Base-by-base conservation (phyloP, 2,329 filamentous ascomycete species). In the Hyphodiscus sp. region DNA sequence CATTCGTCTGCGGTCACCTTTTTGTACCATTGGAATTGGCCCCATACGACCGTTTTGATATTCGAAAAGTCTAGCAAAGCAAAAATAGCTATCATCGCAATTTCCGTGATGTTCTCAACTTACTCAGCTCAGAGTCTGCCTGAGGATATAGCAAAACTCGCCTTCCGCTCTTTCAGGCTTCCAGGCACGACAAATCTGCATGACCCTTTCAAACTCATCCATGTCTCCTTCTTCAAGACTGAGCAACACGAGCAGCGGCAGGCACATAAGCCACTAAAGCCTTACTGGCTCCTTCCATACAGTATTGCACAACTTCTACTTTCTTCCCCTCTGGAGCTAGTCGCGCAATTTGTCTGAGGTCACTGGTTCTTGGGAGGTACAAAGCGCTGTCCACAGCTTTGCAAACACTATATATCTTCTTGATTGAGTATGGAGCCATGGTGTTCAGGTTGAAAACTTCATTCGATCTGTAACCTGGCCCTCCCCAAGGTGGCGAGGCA, bases 281-380 rank as follows among this genome's bases (percentile, higher is more conserved):
- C 71, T 96, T 96, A 70, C 91, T 96, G 7, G 88, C 88, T 13
- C 91, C 90, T 63, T 87, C 79, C 74, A 95, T 89, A 67, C 91
- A 96, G 68, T 97, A 97, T 73, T 99, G 94, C 47, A 89, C 82
- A 23, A 92, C 84, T 45, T 86, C 82, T 18, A 89, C 75, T 71
- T 86, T 87, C 52, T 74, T 66, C 2, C 70, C 73, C 5, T 72
- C 69, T 2, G 71, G 65, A 1, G 72, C 74, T 30, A 85, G 65
- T 59, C 70, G 76, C 3, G 89, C 87, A 57, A 96, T 77, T 70
- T 96, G 91, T 49, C 83, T 79, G 50, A 96, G 68, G 68, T 96
- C 85, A 57, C 89, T 92, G 1, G 86, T 94, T 55, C 95, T 79
- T 1, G 95, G 94, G 18, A 99, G 75, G 65, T 87, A 99, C 7